A percentile compares a stretch with the other conserved stretches of the same genome.
Conservation (phyloP, 352 stramenopile genomes). For the Pythium guiyangense region DNA sequence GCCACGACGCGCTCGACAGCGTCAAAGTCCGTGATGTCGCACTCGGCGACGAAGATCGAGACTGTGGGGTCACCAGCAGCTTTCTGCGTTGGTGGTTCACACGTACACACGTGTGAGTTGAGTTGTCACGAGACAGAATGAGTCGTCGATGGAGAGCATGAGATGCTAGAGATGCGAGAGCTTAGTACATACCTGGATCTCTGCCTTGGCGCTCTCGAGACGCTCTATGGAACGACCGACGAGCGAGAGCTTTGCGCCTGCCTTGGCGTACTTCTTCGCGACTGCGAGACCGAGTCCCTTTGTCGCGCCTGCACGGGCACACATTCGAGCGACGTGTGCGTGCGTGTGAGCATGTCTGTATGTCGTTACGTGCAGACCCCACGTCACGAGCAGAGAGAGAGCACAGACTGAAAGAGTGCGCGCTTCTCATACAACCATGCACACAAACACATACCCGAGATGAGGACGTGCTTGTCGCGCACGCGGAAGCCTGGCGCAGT, state of each 20-base stretch:
- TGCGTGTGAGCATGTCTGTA: not conserved
- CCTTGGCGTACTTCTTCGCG: conserved; percentile 50
- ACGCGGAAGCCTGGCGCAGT: conserved; percentile 44
- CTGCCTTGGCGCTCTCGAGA: conserved; percentile 6
- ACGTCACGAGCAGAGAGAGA: too few species aligned
- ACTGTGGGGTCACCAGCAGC: too few species aligned
- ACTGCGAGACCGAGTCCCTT: conserved; percentile 45
- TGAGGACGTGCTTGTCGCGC: conserved; percentile 46
- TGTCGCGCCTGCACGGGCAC: not conserved
- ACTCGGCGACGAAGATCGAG: conserved; percentile 24
- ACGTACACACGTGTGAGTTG: too few species aligned
- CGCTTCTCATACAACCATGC: not conserved
- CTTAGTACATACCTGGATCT: conserved; percentile 2
- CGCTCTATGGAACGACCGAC: conserved; percentile 6
- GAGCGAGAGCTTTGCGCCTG: conserved; percentile 33
- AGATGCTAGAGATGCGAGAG: too few species aligned
- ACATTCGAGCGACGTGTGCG: too few species aligned
- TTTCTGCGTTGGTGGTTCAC: too few species aligned
- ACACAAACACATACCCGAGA: conserved; percentile 30
- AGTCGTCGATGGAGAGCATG: not conserved
- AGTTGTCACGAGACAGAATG: conserved; percentile 7
- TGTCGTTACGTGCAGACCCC: too few species aligned
- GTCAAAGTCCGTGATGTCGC: conserved; percentile 33
- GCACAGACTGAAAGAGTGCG: not conserved
- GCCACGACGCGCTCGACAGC: conserved; percentile 33